These are phyloP conservation scores for Colletotrichum acutatum DNA, from an alignment of 2,329 filamentous ascomycete genomes.

Conservation along the genomic window DNA sequence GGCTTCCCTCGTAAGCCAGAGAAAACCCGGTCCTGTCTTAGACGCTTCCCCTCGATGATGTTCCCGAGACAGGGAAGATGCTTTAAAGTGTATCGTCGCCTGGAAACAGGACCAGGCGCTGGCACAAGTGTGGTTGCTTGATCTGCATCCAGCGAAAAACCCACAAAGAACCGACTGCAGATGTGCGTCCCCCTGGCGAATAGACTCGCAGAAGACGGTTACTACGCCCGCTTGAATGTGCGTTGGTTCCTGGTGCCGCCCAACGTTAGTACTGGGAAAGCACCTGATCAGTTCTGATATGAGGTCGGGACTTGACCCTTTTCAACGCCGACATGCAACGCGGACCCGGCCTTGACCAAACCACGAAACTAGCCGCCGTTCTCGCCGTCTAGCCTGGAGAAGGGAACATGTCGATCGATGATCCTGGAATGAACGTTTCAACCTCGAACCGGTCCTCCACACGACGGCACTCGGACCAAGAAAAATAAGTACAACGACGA, in stretches of 20 bases:
- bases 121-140: conserved; percentile 19
- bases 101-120: conserved; percentile 17
- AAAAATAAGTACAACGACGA: conserved; percentile 7
- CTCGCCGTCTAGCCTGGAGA: neutral
- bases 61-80: conserved; percentile 25
- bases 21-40: conserved; percentile 9
- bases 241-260: neutral
- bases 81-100: neutral
- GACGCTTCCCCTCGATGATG: conserved; percentile 4
- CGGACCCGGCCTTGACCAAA: neutral
- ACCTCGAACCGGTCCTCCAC: conserved; percentile 32
- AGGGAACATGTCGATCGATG: conserved; percentile 23
- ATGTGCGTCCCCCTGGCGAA: conserved; percentile 2
- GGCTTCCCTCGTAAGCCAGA: conserved; percentile 12
- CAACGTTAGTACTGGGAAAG: neutral
- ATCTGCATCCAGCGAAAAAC: conserved; percentile 14
- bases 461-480: conserved; percentile 19
- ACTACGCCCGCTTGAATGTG: neutral
- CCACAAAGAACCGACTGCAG: neutral
- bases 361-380: neutral
- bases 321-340: neutral
- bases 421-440: conserved; percentile 35
- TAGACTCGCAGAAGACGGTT: neutral
- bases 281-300: neutral
- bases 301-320: neutral